A percentile compares a stretch with the other conserved stretches of the same genome.
Conservation (phyloP, 2,329 filamentous ascomycete genomes). For the Domatiomyces globalis region DNA sequence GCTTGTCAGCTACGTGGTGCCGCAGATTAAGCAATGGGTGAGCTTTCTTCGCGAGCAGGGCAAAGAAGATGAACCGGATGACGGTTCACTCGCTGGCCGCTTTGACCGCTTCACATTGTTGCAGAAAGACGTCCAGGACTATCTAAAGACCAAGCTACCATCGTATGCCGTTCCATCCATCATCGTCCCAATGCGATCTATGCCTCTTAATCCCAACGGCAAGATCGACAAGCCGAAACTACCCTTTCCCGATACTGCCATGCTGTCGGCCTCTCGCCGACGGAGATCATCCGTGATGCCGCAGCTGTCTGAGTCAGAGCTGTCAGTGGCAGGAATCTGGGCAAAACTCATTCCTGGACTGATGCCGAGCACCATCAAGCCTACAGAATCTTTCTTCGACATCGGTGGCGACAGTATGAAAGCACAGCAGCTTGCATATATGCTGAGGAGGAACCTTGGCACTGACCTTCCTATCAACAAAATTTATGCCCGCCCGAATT, state of each 20-base stretch:
- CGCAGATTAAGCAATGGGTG: conserved; percentile 61
- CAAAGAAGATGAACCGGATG: conserved; percentile 42
- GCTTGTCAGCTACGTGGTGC: conserved; percentile 80
- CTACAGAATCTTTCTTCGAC: conserved; percentile 59
- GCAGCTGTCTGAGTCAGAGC: conserved; percentile 40
- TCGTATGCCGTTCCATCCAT: conserved; percentile 62
- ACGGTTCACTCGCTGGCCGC: conserved; percentile 38
- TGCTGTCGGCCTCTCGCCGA: conserved; percentile 42
- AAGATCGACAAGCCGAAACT: conserved; percentile 69
- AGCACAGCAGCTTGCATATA: conserved; percentile 66
- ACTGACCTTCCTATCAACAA: conserved; percentile 50
- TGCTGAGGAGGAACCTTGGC: conserved; percentile 49
- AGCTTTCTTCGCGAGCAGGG: conserved; percentile 47
- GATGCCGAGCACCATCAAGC: conserved; percentile 52
- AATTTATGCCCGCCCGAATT: conserved; percentile 54
- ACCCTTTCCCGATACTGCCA: conserved; percentile 64
- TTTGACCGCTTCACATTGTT: conserved; percentile 49
- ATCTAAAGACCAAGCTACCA: conserved; percentile 58
- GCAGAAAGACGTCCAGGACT: conserved; percentile 47
- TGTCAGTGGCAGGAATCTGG: conserved; percentile 58
- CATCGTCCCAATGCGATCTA: conserved; percentile 55
- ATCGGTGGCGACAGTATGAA: conserved; percentile 68
- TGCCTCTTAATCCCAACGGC: conserved; percentile 73
- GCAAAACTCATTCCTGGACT: conserved; percentile 52
- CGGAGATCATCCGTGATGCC: conserved; percentile 36